A percentile compares a stretch with the other conserved stretches of the same genome.
Evolutionary conservation across 148 eudicot species (phyloP).

Genomic region (Beta vulgaris): DNA sequence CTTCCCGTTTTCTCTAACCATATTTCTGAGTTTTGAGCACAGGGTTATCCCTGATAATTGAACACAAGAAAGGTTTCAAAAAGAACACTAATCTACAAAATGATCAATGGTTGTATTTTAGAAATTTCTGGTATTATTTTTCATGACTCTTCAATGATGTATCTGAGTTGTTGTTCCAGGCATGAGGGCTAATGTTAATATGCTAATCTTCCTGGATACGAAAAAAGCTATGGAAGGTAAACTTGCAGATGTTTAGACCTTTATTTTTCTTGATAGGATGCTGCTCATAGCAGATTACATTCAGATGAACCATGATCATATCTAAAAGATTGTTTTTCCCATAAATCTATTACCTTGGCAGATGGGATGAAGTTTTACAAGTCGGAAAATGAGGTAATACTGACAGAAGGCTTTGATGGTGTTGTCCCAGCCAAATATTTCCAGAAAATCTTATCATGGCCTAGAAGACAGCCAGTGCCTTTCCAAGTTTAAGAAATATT

Average conservation of each 20-base stretch:
- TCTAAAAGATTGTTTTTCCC: not conserved
- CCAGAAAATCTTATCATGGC: constrained; percentile 75
- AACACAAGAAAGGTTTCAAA: not conserved
- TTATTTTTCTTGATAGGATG: not conserved
- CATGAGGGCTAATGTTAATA: constrained; percentile 66
- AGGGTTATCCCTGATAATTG: not conserved
- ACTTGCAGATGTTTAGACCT: not conserved
- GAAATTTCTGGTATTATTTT: not conserved
- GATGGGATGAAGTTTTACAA: constrained; percentile 92
- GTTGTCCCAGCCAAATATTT: constrained; percentile 77
- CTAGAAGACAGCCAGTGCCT: constrained; percentile 47
- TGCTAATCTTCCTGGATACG: constrained; percentile 67
- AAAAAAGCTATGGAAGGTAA: constrained; percentile 91
- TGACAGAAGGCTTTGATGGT: constrained; percentile 94
- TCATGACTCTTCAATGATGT: not conserved
- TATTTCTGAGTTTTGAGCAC: not conserved
- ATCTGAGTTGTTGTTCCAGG: constrained; percentile 43
- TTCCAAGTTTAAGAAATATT: constrained; percentile 29
- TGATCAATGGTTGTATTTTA: not conserved
- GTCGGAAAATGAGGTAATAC: constrained; percentile 78
- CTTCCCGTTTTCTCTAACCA: not conserved
- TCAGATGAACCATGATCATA: not conserved
- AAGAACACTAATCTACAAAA: not conserved
- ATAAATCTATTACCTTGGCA: constrained; percentile 31
- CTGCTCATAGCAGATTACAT: not conserved